A percentile compares a stretch with the other conserved stretches of the same genome.
Evolutionary conservation across 2,329 filamentous ascomycete genomes (phyloP).

Genomic region (Xylariaceae sp.): DNA sequence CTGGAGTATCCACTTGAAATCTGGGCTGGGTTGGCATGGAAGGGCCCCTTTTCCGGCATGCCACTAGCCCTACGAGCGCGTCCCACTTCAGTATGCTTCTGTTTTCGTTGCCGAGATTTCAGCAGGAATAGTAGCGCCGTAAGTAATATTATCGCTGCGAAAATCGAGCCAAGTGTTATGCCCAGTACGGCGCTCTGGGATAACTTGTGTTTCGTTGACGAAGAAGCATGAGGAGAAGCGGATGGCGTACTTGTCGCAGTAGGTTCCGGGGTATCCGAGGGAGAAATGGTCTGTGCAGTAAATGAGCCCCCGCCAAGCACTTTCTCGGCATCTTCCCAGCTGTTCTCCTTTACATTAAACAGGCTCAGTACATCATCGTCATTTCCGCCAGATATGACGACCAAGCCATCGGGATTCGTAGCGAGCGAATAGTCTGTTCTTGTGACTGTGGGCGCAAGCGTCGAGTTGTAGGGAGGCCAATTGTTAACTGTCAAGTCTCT

Average conservation of each 20-base stretch:
- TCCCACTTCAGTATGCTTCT: constrained; percentile 44
- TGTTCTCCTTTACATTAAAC: constrained; percentile 70
- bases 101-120: constrained; percentile 54
- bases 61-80: constrained; percentile 41
- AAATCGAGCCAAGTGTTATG: constrained; percentile 74
- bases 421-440: constrained; percentile 70
- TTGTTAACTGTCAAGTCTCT: constrained; percentile 52
- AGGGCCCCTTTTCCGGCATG: constrained; percentile 49
- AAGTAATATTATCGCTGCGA: constrained; percentile 66
- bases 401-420: constrained; percentile 57
- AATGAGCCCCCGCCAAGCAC: constrained; percentile 49
- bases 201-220: constrained; percentile 19
- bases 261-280: neutral
- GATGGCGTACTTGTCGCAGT: constrained; percentile 10
- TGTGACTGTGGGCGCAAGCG: constrained; percentile 59
- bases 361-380: constrained; percentile 63
- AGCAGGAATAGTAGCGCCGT: constrained; percentile 66
- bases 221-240: constrained; percentile 18
- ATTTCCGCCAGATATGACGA: constrained; percentile 75
- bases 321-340: constrained; percentile 68
- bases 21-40: constrained; percentile 38
- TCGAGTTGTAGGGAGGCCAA: constrained; percentile 77
- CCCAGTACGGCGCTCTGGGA: constrained; percentile 63
- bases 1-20: constrained; percentile 42
- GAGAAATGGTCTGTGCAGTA: constrained; percentile 31